phyloP scores from a whole-genome alignment of 2,329 filamentous ascomycete species.

The Lachnellula arida region DNA sequence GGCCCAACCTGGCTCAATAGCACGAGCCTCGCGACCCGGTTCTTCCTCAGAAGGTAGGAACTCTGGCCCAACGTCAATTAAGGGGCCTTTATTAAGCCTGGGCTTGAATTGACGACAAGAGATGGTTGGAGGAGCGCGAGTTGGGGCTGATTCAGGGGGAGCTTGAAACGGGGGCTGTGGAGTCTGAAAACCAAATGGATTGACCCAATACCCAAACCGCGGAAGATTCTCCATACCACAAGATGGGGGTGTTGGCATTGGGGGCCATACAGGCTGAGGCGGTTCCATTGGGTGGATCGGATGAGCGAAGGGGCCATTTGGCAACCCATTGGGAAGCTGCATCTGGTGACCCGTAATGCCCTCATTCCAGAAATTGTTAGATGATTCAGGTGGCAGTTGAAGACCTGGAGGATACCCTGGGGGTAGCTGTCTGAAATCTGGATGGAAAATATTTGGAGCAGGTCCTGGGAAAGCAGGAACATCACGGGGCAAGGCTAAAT shows the following conservation, averaged over 20 bases:
- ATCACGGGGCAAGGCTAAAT: slow-evolving; percentile 1
- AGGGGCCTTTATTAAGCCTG: neutral
- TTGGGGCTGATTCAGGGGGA: neutral
- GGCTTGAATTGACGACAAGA: slow-evolving; percentile 1
- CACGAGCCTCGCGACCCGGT: slow-evolving; percentile 20
- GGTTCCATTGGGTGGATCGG: neutral
- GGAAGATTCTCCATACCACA: slow-evolving; percentile 1
- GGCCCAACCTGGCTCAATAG: slow-evolving; percentile 21
- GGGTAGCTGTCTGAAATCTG: neutral
- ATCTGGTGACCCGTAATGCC: neutral
- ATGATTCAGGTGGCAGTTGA: neutral
- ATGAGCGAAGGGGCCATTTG: neutral
- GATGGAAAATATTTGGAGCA: neutral
- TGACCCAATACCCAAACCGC: neutral
- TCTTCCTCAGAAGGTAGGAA: slow-evolving; percentile 14
- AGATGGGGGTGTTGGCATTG: slow-evolving; percentile 1
- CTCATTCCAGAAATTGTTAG: neutral
- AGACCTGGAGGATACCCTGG: neutral
- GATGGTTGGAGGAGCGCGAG: neutral
- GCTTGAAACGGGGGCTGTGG: neutral
- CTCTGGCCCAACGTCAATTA: slow-evolving; percentile 1
- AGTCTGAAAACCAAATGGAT: neutral
- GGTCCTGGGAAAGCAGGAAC: neutral
- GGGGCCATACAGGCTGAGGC: slow-evolving; percentile 1
- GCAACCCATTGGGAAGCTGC: neutral